phyloP scores from a whole-genome alignment of 108 stramenopile genomes.

The Bacterosira constricta region DNA sequence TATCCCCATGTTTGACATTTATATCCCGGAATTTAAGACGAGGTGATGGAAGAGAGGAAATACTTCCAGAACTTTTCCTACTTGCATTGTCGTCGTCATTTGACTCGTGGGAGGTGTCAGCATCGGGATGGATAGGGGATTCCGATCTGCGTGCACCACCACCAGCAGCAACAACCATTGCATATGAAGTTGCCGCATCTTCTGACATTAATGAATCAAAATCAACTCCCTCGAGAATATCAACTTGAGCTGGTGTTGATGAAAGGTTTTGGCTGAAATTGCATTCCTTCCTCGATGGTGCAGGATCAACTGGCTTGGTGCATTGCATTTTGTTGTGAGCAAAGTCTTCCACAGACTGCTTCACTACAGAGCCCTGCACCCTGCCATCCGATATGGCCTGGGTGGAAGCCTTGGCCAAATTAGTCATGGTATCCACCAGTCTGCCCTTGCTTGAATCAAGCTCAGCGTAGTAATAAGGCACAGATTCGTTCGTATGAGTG shows the following conservation, averaged over 20 bases:
- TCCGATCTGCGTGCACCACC: no score
- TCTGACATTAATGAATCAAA: constrained; percentile 8
- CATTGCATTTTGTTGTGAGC: constrained; percentile 40
- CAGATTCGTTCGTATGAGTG: constrained; percentile 6
- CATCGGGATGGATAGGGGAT: neutral
- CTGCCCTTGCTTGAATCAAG: constrained; percentile 35
- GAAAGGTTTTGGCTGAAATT: constrained; percentile 44
- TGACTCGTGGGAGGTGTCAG: constrained; percentile 28
- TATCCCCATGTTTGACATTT: constrained; percentile 4
- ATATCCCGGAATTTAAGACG: constrained; percentile 25
- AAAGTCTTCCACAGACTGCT: constrained; percentile 47
- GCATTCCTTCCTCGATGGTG: constrained; percentile 28
- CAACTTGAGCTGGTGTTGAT: constrained; percentile 49
- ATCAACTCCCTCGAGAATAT: constrained; percentile 41
- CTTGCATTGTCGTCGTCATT: constrained; percentile 42
- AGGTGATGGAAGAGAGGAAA: constrained; percentile 19
- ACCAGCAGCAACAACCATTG: neutral
- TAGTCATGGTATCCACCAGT: constrained; percentile 16
- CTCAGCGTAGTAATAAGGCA: constrained; percentile 27
- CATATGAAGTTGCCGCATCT: neutral
- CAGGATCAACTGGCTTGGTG: constrained; percentile 40
- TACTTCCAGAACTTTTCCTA: constrained; percentile 26
- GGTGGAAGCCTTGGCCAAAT: constrained; percentile 12
- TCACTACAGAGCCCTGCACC: neutral
- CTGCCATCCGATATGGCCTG: constrained; percentile 15